These are phyloP conservation scores for Dendrocalamus latiflorus DNA, from an alignment of 202 grass and related monocot species.

Conservation along the genomic window DNA sequence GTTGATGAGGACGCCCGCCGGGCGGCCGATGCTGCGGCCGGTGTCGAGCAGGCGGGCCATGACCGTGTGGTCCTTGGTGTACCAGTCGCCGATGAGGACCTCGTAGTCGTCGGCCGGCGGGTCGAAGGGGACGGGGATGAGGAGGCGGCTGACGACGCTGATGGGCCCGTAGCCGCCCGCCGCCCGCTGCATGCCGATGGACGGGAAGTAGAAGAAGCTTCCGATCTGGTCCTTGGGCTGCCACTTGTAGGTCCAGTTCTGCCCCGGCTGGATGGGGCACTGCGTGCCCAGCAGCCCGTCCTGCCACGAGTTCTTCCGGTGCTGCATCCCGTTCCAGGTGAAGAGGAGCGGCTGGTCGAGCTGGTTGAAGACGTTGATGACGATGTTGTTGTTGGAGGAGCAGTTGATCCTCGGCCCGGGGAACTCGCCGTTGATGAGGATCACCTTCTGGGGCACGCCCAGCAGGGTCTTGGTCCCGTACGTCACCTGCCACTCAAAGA, in stretches of 20 bases:
- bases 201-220: constrained; percentile 85
- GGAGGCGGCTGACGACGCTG: constrained; percentile 62
- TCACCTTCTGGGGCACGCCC: constrained; percentile 57
- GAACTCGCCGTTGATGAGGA: constrained; percentile 87
- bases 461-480: constrained; percentile 63
- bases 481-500: constrained; percentile 79
- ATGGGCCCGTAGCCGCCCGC: constrained; percentile 63
- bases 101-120: constrained; percentile 49
- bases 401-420: constrained; percentile 83
- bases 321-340: constrained; percentile 85
- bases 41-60: constrained; percentile 43
- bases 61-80: constrained; percentile 66
- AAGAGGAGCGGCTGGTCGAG: constrained; percentile 81
- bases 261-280: constrained; percentile 59
- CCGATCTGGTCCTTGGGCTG: constrained; percentile 97
- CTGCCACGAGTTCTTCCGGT: constrained; percentile 80
- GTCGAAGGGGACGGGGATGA: constrained; percentile 80
- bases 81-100: constrained; percentile 70
- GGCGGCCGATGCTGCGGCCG: constrained; percentile 33
- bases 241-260: constrained; percentile 80
- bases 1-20: constrained; percentile 60
- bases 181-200: constrained; percentile 64
- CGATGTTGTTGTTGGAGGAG: constrained; percentile 87
- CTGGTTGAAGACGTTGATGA: constrained; percentile 74
- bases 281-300: constrained; percentile 60